phyloP scores from a whole-genome alignment of 2,329 filamentous ascomycete genomes.

The Calcarisporium arbuscula region DNA sequence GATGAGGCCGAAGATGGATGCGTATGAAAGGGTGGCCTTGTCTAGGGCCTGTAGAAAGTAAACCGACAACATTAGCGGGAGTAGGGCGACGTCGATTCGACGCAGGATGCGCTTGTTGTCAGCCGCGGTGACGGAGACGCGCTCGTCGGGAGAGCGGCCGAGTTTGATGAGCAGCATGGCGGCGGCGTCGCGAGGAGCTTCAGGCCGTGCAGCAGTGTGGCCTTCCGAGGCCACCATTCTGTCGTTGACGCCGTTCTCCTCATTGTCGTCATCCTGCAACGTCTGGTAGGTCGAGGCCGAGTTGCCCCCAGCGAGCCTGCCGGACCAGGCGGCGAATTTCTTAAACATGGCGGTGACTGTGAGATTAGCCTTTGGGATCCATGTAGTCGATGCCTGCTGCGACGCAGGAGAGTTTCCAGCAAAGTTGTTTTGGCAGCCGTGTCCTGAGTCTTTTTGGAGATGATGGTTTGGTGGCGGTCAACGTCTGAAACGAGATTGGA shows the following conservation, averaged over 20 bases:
- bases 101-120: slow-evolving; percentile 29
- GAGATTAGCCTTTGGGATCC: neutral
- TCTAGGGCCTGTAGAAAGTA: slow-evolving; percentile 60
- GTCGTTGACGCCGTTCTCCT: slow-evolving; percentile 7
- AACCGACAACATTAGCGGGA: slow-evolving; percentile 46
- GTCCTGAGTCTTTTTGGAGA: no score
- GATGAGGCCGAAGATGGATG: slow-evolving; percentile 57
- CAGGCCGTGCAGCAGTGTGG: neutral
- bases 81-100: slow-evolving; percentile 33
- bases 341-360: slow-evolving; percentile 1
- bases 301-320: no score
- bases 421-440: no score
- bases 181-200: slow-evolving; percentile 32
- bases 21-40: slow-evolving; percentile 56
- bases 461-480: no score
- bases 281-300: slow-evolving; percentile 17
- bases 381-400: no score
- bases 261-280: slow-evolving; percentile 15
- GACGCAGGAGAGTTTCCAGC: no score
- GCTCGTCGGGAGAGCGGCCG: slow-evolving; percentile 27
- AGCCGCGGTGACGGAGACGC: slow-evolving; percentile 23
- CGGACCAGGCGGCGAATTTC: neutral
- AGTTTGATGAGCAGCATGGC: slow-evolving; percentile 37
- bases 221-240: neutral
- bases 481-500: no score